These are phyloP conservation scores for Rosa multiflora DNA, from an alignment of 306 rosid genomes.

Conservation along the genomic window DNA sequence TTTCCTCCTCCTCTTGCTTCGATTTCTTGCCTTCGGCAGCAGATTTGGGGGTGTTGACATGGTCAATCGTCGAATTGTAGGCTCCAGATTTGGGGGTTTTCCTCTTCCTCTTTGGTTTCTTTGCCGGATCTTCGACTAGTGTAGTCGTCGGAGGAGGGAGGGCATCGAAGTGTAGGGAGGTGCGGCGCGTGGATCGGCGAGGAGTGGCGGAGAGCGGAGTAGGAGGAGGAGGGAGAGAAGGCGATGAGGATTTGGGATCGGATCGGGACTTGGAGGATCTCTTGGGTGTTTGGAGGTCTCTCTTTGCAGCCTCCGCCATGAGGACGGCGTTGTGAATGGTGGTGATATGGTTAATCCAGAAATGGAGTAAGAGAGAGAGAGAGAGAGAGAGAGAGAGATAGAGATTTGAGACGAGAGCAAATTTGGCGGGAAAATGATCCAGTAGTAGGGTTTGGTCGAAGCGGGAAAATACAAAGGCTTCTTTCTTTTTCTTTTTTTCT, in stretches of 20 bases:
- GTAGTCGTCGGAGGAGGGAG: neutral
- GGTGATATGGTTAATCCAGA: no score
- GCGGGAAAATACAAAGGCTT: no score
- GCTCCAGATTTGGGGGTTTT: neutral
- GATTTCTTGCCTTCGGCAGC: neutral
- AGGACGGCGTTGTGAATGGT: constrained; percentile 6
- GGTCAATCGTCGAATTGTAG: constrained; percentile 6
- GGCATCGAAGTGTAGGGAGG: constrained; percentile 28
- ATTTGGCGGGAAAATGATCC: no score
- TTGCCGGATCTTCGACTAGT: neutral
- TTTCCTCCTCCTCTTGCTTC: constrained; percentile 24
- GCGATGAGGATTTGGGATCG: constrained; percentile 30
- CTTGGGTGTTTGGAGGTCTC: constrained; percentile 37
- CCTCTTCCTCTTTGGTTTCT: neutral
- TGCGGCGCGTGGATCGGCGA: constrained; percentile 58
- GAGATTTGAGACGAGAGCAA: no score
- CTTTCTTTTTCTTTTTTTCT: no score
- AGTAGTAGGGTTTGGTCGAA: no score
- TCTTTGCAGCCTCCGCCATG: constrained; percentile 70
- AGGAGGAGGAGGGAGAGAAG: constrained; percentile 44
- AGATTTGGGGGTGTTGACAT: constrained; percentile 8
- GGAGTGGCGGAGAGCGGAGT: constrained; percentile 50
- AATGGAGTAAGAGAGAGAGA: no score
- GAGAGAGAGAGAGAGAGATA: no score
- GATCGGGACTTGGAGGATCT: constrained; percentile 30